Evolutionary conservation across 768 basidiomycete species (phyloP).

Genomic region (Butyriboletus loyo): DNA sequence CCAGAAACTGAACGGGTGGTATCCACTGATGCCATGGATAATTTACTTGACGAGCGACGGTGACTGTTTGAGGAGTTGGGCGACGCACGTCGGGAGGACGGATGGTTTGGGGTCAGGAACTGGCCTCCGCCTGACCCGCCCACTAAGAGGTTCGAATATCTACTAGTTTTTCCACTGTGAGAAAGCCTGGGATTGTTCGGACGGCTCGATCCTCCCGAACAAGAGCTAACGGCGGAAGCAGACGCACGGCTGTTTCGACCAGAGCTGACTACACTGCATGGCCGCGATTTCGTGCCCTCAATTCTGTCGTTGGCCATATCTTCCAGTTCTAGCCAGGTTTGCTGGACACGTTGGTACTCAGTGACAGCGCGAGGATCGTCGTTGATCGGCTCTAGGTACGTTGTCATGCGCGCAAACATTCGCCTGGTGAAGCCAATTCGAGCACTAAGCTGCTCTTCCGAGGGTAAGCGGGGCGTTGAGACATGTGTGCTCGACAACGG

Average conservation of each 20-base stretch:
- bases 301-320: slow-evolving; percentile 77
- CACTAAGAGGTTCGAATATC: slow-evolving; percentile 32
- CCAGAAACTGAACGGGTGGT: slow-evolving; percentile 71
- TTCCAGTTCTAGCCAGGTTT: slow-evolving; percentile 78
- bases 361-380: slow-evolving; percentile 58
- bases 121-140: slow-evolving; percentile 36
- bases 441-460: slow-evolving; percentile 64
- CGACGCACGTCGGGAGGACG: slow-evolving; percentile 45
- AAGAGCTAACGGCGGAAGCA: slow-evolving; percentile 37
- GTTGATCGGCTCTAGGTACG: slow-evolving; percentile 39
- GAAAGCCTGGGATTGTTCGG: slow-evolving; percentile 6
- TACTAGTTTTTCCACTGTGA: slow-evolving; percentile 26
- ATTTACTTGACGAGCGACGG: slow-evolving; percentile 54
- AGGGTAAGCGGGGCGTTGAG: slow-evolving; percentile 40
- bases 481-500: slow-evolving; percentile 50
- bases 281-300: slow-evolving; percentile 57
- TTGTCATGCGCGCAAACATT: slow-evolving; percentile 46
- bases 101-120: slow-evolving; percentile 44
- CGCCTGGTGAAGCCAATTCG: slow-evolving; percentile 63
- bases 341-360: slow-evolving; percentile 65
- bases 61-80: slow-evolving; percentile 46
- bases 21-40: slow-evolving; percentile 43
- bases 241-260: slow-evolving; percentile 58
- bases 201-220: slow-evolving; percentile 20
- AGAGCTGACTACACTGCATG: slow-evolving; percentile 64